Evolutionary conservation across 108 stramenopile genomes (phyloP).

Genomic region (Poteriospumella lacustris): DNA sequence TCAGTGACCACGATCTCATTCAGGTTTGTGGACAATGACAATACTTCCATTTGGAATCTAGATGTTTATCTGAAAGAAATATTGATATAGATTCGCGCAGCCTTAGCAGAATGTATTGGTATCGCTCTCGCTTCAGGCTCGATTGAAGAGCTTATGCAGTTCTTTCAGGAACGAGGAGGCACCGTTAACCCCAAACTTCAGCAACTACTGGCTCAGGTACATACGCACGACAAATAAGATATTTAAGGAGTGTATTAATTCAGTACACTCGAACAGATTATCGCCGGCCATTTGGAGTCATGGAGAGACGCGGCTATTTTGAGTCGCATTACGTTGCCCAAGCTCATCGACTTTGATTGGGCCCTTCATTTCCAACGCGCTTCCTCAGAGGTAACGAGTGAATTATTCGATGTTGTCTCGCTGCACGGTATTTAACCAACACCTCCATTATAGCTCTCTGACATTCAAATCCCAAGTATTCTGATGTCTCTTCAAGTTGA

Average conservation of each 20-base stretch:
- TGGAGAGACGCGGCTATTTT: not conserved
- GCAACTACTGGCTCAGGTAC: not conserved
- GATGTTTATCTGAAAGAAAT: not conserved
- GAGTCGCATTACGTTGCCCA: not conserved
- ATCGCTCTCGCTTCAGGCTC: not conserved
- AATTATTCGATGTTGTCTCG: not conserved
- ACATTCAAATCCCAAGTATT: not conserved
- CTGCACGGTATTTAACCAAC: not conserved
- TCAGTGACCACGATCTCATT: not conserved
- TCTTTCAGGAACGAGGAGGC: not conserved
- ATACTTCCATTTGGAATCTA: not conserved
- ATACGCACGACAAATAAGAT: too few species aligned
- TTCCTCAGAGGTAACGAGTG: not conserved
- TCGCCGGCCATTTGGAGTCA: not conserved
- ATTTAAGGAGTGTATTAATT: too few species aligned
- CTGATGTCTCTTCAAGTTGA: not conserved
- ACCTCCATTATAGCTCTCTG: not conserved
- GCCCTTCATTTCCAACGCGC: not conserved
- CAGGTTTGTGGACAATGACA: not conserved
- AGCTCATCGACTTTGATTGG: constrained; percentile 4
- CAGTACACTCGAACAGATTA: not conserved
- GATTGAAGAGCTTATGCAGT: not conserved
- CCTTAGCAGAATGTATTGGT: not conserved
- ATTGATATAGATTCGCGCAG: not conserved
- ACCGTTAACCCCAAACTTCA: constrained; percentile 4